Evolutionary conservation across 2,329 filamentous ascomycete species (phyloP), one percentile per base, ranked within the genome.

Genomic region (Claviceps sp.): DNA sequence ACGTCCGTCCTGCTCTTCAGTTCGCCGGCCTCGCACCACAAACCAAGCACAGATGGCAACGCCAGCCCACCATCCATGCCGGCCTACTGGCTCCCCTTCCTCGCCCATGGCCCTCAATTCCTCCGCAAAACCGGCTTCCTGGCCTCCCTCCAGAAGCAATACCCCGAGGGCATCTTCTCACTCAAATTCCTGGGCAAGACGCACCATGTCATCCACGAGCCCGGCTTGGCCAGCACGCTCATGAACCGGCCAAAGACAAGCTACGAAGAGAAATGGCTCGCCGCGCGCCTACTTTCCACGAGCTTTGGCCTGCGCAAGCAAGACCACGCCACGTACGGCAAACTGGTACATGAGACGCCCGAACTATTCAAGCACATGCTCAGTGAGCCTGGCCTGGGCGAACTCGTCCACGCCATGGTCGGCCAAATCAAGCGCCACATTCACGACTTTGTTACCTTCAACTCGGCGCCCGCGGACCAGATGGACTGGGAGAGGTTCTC

Each of bases 371-470:
- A 62, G 22, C 52, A 64, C 34, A 55, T 65, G 5, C 54, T 61
- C 4, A 58, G 58, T 0, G 63, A 62, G 2, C 54, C 61, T 0
- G 59, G 60, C 7, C 50, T 68, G 5, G 51, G 55, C 5, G 50
- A 68, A 37, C 54, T 58, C 13, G 56, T 56, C 42, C 24, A 56
- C 8, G 52, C 40, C 13, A 56, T 56, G 1, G 37, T 61, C 2
- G 52, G 47, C 5, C 57, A 63, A 19, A 50, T 70, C 1, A 61
- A 62, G n/a, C 55, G 57, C 10, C 59, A 61, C 39, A 61, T 68
- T 10, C 59, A 62, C 1, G 67, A 70, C 46, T 58, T 69, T 2
- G 63, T 71, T 47, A 65, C 68, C 0, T 71, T 71, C 58, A 70
- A 68, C 54, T 57, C 58, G 6, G 65, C 64, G 16, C 58, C 63